Base-by-base conservation (phyloP, 2,329 filamentous ascomycete genomes). In the Penicillium sp. region DNA sequence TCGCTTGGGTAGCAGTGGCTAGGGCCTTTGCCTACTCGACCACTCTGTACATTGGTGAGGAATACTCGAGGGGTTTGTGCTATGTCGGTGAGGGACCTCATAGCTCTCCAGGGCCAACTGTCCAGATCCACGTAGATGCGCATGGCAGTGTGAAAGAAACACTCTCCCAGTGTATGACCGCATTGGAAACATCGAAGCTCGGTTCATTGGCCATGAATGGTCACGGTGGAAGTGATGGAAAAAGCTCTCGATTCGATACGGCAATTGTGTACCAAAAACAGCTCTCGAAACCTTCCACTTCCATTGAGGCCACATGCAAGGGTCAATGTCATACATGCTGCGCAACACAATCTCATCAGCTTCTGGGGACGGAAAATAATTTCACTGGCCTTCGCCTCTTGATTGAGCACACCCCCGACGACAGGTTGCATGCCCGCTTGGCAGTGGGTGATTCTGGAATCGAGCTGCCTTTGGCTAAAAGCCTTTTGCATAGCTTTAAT, bases 401-500 rank as follows among this genome's bases (percentile, higher is more conserved):
- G 8, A 53, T 60, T 16, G 14, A 11, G 6, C 50, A 52, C 31
- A 58, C 53, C 9, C 41, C 41, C 29, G 50, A 56, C 13, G 41
- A 49, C 36, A 46, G 32, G 10, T 16, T 60, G 21, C 18, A 54
- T 41, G 53, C 55, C 2, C 42, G 34, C 16, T 34, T 60, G 14
- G 49, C 56, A 11, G 21, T 54, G 11, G 53, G 53, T 8, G 27
- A 16, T 5, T 50, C 49, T 16, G 13, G 32, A 22, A 56, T 57
- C 3, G 44, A 36, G 41, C 31, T 55, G n/a, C 52, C 46, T 49
- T 14, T 54, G 36, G 59, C 53, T 21, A 58, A 43, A 13, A 63
- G 55, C 34, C 42, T 61, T 5, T 40, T 61, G 10, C 39, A 55
- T 16, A 55, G 51, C 18, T 57, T 61, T 21, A 52, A 55, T 32